Conservation (phyloP, 192 early-diverging fungal genomes). For the Geranomyces variabilis region DNA sequence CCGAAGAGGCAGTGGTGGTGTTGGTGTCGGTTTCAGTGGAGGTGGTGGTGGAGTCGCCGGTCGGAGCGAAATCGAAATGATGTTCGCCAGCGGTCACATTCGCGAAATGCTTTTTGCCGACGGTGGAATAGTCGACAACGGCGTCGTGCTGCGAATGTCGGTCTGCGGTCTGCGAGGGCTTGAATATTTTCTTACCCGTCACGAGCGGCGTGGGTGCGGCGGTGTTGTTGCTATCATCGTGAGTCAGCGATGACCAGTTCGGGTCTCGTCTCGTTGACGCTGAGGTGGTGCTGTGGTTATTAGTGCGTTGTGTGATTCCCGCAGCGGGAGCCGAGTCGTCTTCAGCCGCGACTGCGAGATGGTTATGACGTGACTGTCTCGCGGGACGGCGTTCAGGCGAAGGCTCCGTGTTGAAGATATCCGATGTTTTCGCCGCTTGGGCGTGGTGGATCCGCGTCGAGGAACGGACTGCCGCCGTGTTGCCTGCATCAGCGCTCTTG, state of each 20-base stretch:
- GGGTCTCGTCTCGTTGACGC: no score
- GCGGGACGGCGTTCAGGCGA: slow-evolving; percentile 13
- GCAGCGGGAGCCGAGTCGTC: slow-evolving; percentile 35
- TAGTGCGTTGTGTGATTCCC: background rate
- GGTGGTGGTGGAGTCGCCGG: background rate
- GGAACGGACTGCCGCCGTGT: background rate
- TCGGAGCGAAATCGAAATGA: background rate
- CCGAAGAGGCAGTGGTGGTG: background rate
- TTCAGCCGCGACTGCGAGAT: slow-evolving; percentile 28
- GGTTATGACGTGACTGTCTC: background rate
- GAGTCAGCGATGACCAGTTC: slow-evolving; percentile 39
- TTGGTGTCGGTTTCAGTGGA: background rate
- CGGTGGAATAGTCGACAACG: background rate
- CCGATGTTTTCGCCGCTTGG: slow-evolving; percentile 25
- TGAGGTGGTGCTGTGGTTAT: slow-evolving; percentile 12
- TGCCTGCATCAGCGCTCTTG: background rate
- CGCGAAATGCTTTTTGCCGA: slow-evolving; percentile 14
- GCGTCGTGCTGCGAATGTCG: background rate
- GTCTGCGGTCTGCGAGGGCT: slow-evolving; percentile 5
- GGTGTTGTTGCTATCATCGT: background rate
- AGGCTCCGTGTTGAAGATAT: slow-evolving; percentile 48
- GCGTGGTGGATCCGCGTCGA: slow-evolving; percentile 29
- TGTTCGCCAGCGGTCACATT: background rate
- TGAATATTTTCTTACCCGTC: slow-evolving; percentile 18
- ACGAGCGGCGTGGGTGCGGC: background rate